phyloP scores from a whole-genome alignment of 768 basidiomycete genomes.

The Coprinopsis marcescibilis region DNA sequence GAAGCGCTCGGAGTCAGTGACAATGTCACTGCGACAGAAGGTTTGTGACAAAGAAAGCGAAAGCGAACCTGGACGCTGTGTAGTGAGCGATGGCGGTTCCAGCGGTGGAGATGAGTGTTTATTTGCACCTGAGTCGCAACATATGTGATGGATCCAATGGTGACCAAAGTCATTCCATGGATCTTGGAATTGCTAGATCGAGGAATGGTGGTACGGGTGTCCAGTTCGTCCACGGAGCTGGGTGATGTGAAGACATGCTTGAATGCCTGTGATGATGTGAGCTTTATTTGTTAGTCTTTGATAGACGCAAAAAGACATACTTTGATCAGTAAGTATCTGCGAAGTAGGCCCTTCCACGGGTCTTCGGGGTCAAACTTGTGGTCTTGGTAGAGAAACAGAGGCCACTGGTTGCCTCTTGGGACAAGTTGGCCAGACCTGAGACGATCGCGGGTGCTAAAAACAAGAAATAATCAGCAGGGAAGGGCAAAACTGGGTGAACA shows the following conservation, averaged over 20 bases:
- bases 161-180: constrained; percentile 3
- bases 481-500: neutral
- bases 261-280: neutral
- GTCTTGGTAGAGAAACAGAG: neutral
- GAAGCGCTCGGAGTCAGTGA: neutral
- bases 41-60: neutral
- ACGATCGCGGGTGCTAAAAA: neutral
- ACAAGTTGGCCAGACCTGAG: neutral
- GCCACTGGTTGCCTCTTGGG: constrained; percentile 1
- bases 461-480: neutral
- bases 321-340: neutral
- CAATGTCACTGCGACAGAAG: neutral
- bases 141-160: constrained; percentile 1
- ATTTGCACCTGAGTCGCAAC: neutral
- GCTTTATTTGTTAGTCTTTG: neutral
- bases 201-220: neutral
- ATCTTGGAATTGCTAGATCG: constrained; percentile 1
- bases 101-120: neutral
- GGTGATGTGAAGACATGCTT: constrained; percentile 6
- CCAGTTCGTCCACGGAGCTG: constrained; percentile 1
- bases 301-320: neutral
- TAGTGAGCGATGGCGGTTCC: neutral
- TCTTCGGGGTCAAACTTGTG: constrained; percentile 1
- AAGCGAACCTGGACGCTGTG: constrained; percentile 1
- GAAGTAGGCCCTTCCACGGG: constrained; percentile 3